These are phyloP conservation scores for Lasiosphaeris hirsuta DNA, from an alignment of 495 filamentous ascomycete species.

Conservation along the genomic window DNA sequence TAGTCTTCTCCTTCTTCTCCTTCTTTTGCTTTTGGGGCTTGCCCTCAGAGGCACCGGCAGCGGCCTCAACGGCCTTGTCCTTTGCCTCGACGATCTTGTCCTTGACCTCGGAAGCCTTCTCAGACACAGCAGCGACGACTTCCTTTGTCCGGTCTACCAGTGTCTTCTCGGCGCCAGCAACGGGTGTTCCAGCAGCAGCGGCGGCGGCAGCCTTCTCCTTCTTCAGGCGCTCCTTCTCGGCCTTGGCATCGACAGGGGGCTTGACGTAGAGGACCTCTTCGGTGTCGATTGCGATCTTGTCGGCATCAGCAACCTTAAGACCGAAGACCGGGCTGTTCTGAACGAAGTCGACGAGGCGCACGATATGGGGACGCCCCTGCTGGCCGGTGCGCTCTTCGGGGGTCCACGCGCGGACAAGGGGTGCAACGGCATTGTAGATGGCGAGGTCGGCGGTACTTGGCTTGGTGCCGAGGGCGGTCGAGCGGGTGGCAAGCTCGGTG, in stretches of 20 bases:
- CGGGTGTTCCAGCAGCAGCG: conserved; percentile 25
- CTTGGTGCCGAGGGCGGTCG: conserved; percentile 86
- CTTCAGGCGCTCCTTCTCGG: conserved; percentile 85
- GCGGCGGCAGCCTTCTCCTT: conserved; percentile 73
- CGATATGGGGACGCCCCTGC: conserved; percentile 84
- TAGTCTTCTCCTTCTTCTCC: conserved; percentile 68
- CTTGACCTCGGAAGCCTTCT: conserved; percentile 42
- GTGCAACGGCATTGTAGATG: conserved; percentile 76
- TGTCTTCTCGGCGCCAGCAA: conserved; percentile 39
- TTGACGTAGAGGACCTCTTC: conserved; percentile 79
- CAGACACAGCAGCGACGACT: conserved; percentile 43
- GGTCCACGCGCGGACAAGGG: conserved; percentile 74
- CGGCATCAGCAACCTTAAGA: conserved; percentile 63
- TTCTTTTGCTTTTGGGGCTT: conserved; percentile 28
- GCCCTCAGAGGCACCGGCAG: conserved; percentile 30
- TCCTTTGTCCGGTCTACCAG: conserved; percentile 53
- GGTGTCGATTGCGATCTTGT: conserved; percentile 78
- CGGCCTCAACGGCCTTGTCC: conserved; percentile 21
- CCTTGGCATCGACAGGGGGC: conserved; percentile 76
- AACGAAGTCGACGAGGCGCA: conserved; percentile 89
- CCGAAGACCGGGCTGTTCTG: conserved; percentile 82
- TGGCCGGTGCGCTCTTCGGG: conserved; percentile 88
- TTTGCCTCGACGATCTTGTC: conserved; percentile 26
- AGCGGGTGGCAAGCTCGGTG: conserved; percentile 79
- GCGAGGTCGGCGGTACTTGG: conserved; percentile 87